Evolutionary conservation across 2,329 filamentous ascomycete species (phyloP).

Genomic region (Leptographium lundbergii): DNA sequence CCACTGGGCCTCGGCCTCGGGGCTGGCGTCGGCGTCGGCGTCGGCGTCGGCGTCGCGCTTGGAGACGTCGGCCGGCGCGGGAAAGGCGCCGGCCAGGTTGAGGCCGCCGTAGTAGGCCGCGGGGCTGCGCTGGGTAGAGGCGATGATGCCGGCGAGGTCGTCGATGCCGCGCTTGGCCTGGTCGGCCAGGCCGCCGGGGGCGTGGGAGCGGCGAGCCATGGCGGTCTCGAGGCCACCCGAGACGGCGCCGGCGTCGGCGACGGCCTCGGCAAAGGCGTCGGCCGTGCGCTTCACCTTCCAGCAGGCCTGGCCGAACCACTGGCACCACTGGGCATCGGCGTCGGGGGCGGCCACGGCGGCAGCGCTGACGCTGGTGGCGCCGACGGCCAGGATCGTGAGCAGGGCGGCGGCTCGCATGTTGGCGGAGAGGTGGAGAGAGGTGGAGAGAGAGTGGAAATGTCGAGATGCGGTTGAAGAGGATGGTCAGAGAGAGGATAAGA

Average conservation of each 20-base stretch:
- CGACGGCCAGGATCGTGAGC: conserved; percentile 10
- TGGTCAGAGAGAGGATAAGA: neutral
- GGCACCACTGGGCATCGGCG: conserved; percentile 9
- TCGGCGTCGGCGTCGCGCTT: conserved; percentile 6
- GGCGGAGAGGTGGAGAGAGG: neutral
- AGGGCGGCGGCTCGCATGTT: conserved; percentile 12
- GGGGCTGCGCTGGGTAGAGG: conserved; percentile 12
- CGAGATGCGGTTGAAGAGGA: neutral
- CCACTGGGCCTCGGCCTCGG: conserved; percentile 7
- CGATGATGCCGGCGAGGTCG: conserved; percentile 12
- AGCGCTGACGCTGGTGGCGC: conserved; percentile 9
- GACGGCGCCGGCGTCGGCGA: neutral
- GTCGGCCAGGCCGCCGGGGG: conserved; percentile 9
- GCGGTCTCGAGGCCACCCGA: neutral
- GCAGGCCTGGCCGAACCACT: conserved; percentile 9
- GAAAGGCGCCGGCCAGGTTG: conserved; percentile 10
- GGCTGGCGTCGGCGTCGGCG: neutral
- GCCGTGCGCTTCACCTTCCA: conserved; percentile 12
- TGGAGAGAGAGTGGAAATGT: neutral
- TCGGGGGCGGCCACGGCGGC: conserved; percentile 9
- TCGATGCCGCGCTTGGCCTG: conserved; percentile 11
- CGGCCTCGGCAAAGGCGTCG: conserved; percentile 8
- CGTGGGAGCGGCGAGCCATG: conserved; percentile 9
- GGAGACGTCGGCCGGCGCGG: neutral
- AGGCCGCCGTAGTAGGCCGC: conserved; percentile 12